A percentile compares a stretch with the other conserved stretches of the same genome.
These are phyloP conservation scores for Aspergillus ustus DNA, from an alignment of 2,329 filamentous ascomycete species.

Conservation along the genomic window DNA sequence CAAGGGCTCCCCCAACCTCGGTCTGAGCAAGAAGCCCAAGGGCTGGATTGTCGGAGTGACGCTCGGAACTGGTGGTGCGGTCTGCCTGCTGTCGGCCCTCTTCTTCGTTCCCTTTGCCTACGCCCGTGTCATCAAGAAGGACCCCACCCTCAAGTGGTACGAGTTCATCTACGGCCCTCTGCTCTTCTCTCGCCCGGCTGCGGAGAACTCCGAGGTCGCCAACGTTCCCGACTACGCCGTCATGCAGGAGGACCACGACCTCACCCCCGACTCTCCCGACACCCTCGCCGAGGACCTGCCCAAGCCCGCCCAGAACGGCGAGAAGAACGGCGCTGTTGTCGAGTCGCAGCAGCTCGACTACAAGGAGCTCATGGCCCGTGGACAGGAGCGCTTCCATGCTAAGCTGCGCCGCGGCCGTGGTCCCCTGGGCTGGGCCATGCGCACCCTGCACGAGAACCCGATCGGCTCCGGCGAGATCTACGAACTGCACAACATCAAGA, in stretches of 20 bases:
- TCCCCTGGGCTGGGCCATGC: constrained; percentile 83
- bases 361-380: constrained; percentile 64
- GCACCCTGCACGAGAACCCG: constrained; percentile 73
- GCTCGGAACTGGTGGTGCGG: constrained; percentile 65
- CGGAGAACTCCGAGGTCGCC: constrained; percentile 58
- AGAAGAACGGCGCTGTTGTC: constrained; percentile 46
- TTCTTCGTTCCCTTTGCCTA: constrained; percentile 77
- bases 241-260: constrained; percentile 64
- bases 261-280: constrained; percentile 10
- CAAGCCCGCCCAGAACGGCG: constrained; percentile 33
- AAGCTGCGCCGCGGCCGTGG: constrained; percentile 66
- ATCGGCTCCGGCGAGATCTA: constrained; percentile 75
- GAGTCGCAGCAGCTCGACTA: constrained; percentile 64
- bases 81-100: constrained; percentile 63
- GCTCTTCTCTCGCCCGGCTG: constrained; percentile 64
- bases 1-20: constrained; percentile 75
- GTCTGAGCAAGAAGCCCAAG: constrained; percentile 62
- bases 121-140: constrained; percentile 70
- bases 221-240: constrained; percentile 77
- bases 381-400: constrained; percentile 63
- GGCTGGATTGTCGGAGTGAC: constrained; percentile 72
- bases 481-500: constrained; percentile 72
- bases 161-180: constrained; percentile 66
- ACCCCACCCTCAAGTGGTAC: constrained; percentile 67
- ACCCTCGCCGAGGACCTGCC: constrained; percentile 45